Base-by-base conservation (phyloP, 345 rosid genomes). In the Jatropha curcas region DNA sequence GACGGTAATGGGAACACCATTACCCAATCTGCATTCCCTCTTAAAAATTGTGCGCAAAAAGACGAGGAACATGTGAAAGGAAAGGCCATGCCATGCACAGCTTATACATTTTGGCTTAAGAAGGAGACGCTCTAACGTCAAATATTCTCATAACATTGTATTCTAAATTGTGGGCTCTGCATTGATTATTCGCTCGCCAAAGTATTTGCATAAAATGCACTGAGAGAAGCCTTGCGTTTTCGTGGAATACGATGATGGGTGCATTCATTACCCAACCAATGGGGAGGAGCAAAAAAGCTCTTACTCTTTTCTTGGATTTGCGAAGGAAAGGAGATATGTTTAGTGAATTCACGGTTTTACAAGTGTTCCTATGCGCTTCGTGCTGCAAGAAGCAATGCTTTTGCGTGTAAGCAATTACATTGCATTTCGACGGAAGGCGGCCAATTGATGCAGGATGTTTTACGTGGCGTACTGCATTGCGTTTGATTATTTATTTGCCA, bases 401-500 rank as follows among this genome's bases (percentile, higher is more conserved):
- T 72, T 70, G 89, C 74, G 61, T 86, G 97, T 74, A 86, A 69
- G 48, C 90, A 86, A 43, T 65, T 92, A 74, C 98, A 95, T n/a
- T 81, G 84, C 82, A 60, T 83, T 93, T 59, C 81, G 90, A 52
- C 5, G 87, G 31, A 91, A 92, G 84, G 76, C 80, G 0, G 83
- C 76, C 76, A 13, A 69, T 84, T 68, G 92, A 80, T 68, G 65
- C 77, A 20, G 84, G 84, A 90, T 14, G 76, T 84, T 64, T 93
- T 82, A n/a, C 61, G 89, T 88, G 9, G 89, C n/a, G 77, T 37
- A 95, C 98, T 30, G 93, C 97, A 37, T 77, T 95, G 86, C 87
- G n/a, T n/a, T 90, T 73, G 96, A 88, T n/a, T 85, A 85, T 90
- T 67, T 95, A 95, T n/a, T n/a, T 34, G 87, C 92, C 4, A 93